phyloP scores from a whole-genome alignment of 345 rosid genomes.

The Eutrema japonicum region DNA sequence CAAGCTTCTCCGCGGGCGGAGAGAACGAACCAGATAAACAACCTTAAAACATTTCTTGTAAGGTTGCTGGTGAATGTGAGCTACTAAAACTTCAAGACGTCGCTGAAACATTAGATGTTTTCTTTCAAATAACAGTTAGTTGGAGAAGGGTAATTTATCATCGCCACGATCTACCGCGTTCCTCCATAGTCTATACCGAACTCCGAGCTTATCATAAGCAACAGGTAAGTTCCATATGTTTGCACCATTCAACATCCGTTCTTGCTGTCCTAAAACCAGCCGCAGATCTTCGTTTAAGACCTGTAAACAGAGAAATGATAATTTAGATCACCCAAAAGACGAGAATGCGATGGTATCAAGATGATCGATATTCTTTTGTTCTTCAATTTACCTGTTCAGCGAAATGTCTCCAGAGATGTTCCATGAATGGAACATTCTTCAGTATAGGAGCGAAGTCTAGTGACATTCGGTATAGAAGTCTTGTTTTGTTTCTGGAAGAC shows the following conservation, averaged over 20 bases:
- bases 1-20: conserved; percentile 25
- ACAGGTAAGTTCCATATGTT: conserved; percentile 93
- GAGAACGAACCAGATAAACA: conserved; percentile 15
- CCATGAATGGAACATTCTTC: conserved; percentile 85
- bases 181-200: conserved; percentile 92
- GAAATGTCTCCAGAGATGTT: conserved; percentile 84
- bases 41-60: conserved; percentile 11
- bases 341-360: not conserved
- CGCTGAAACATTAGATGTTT: conserved; percentile 28
- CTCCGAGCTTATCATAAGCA: conserved; percentile 92
- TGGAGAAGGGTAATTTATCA: conserved; percentile 65
- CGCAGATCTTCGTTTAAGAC: conserved; percentile 92
- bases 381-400: conserved; percentile 77
- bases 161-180: conserved; percentile 69
- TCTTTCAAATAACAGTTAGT: conserved; percentile 35
- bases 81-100: conserved; percentile 23
- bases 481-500: conserved; percentile 78
- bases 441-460: conserved; percentile 91
- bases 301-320: conserved; percentile 44
- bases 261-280: conserved; percentile 90
- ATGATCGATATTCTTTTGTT: not conserved
- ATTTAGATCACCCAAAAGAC: not conserved
- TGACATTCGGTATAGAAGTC: conserved; percentile 89
- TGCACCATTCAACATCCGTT: conserved; percentile 86
- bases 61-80: conserved; percentile 25